phyloP scores from a whole-genome alignment of 2,329 filamentous ascomycete species.

The Sporothrix brasiliensis region DNA sequence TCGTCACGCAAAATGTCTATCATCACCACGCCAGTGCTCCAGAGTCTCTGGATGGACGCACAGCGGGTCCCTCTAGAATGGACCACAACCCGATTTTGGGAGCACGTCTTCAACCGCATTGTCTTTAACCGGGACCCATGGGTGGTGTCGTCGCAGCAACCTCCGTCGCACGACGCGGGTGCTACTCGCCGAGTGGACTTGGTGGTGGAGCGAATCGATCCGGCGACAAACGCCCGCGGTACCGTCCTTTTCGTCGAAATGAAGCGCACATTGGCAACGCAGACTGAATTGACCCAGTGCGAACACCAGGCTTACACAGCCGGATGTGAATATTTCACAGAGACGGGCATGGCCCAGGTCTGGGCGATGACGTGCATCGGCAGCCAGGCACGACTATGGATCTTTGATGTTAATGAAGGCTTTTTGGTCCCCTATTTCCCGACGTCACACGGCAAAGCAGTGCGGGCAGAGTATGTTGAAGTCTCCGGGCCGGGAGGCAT shows the following conservation, averaged over 20 bases:
- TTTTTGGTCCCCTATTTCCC: constrained; percentile 22
- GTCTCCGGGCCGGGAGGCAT: no score
- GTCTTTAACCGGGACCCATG: constrained; percentile 20
- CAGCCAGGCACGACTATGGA: constrained; percentile 22
- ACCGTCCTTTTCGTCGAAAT: constrained; percentile 24
- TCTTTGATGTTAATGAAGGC: neutral
- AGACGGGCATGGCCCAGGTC: constrained; percentile 1
- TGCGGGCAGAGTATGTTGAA: constrained; percentile 24
- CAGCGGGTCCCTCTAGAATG: neutral
- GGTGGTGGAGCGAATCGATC: constrained; percentile 22
- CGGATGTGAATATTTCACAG: constrained; percentile 20
- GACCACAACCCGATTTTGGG: constrained; percentile 22
- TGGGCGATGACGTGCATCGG: constrained; percentile 25
- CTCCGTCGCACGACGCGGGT: neutral
- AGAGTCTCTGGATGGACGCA: constrained; percentile 15
- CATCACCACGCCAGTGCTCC: constrained; percentile 15
- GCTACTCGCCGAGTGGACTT: constrained; percentile 21
- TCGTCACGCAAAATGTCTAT: constrained; percentile 23
- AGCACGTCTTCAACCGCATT: constrained; percentile 4
- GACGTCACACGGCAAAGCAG: constrained; percentile 25
- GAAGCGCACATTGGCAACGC: constrained; percentile 12
- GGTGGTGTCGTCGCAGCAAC: constrained; percentile 25
- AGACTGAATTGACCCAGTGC: constrained; percentile 18
- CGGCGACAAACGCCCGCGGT: neutral
- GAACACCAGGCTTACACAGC: constrained; percentile 19